These are phyloP conservation scores for Sarcodon aspratus DNA, from an alignment of 768 basidiomycete genomes.

Conservation along the genomic window DNA sequence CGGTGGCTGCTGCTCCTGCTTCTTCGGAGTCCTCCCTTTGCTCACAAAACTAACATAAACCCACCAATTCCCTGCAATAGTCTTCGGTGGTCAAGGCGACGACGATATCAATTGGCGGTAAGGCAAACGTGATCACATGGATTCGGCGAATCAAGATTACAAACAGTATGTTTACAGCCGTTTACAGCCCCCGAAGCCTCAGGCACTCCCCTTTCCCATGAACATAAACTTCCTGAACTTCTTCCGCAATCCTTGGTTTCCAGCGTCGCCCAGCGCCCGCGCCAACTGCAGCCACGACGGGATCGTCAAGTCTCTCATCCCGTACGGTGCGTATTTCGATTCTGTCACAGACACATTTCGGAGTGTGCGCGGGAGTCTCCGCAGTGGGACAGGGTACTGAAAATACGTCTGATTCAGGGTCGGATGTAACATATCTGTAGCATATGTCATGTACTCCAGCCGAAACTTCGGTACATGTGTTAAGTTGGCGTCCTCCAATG, in stretches of 20 bases:
- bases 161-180: too few relatives aligned
- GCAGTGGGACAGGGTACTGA: slow-evolving; percentile 42
- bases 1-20: too few relatives aligned
- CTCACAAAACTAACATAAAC: too few relatives aligned
- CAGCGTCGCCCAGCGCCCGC: slow-evolving; percentile 41
- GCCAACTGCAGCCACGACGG: slow-evolving; percentile 61
- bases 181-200: slow-evolving; percentile 3
- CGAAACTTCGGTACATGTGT: slow-evolving; percentile 46
- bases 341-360: slow-evolving; percentile 27
- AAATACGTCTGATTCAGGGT: slow-evolving; percentile 24
- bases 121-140: too few relatives aligned
- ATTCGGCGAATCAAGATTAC: too few relatives aligned
- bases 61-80: slow-evolving; percentile 3
- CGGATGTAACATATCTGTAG: slow-evolving; percentile 28
- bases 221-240: slow-evolving; percentile 71
- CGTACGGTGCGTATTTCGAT: slow-evolving; percentile 56
- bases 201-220: slow-evolving; percentile 25
- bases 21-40: too few relatives aligned
- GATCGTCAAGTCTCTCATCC: slow-evolving; percentile 69
- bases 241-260: slow-evolving; percentile 43
- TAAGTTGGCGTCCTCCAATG: slow-evolving; percentile 30
- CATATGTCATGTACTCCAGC: slow-evolving; percentile 72
- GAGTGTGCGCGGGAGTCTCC: slow-evolving; percentile 41
- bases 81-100: slow-evolving; percentile 47
- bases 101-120: too few relatives aligned